Evolutionary conservation across 805 yeast species (phyloP).

Genomic region (Candida silvatica): DNA sequence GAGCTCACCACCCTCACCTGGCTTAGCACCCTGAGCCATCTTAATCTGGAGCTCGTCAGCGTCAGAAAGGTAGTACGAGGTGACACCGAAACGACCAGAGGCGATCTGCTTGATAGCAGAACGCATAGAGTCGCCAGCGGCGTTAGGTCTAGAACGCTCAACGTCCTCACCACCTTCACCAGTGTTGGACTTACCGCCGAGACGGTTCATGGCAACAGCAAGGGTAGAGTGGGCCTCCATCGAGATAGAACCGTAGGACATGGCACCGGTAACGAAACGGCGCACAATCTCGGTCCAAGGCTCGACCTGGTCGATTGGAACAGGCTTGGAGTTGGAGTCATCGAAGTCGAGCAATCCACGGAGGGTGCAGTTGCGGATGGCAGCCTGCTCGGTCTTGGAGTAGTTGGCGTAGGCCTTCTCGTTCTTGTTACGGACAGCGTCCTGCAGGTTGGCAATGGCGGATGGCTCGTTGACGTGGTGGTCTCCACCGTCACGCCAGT

Average conservation of each 20-base stretch:
- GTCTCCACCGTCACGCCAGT: conserved; percentile 98
- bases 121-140: conserved; percentile 95
- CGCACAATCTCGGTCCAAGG: conserved; percentile 99
- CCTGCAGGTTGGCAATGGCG: conserved; percentile 92
- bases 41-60: conserved; percentile 97
- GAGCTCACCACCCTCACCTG: conserved; percentile 99
- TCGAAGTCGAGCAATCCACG: conserved; percentile 93
- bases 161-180: conserved; percentile 99
- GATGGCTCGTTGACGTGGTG: conserved; percentile 91
- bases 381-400: conserved; percentile 83
- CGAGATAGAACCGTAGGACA: conserved; percentile 98
- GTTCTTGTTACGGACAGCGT: conserved; percentile 96
- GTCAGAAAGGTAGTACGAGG: conserved; percentile 88
- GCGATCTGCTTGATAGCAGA: conserved; percentile 98
- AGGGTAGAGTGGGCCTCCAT: conserved; percentile 97
- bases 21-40: conserved; percentile 99
- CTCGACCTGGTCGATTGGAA: conserved; percentile 96
- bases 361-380: conserved; percentile 85
- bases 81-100: conserved; percentile 96
- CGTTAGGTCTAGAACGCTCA: conserved; percentile 71
- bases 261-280: conserved; percentile 98
- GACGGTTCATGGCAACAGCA: conserved; percentile 97
- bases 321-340: conserved; percentile 57
- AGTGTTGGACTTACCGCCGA: conserved; percentile 96
- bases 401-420: conserved; percentile 88